Conservation (phyloP, 345 rosid genomes). For the Brassica napus region Da-Ae NC_063442.1:16381501-16382000, state of each 20-base stretch:
- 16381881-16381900: constrained; percentile 81
- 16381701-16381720: constrained; percentile 78
- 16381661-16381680: constrained; percentile 68
- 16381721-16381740: constrained; percentile 93
- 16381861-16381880: constrained; percentile 55
- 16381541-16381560: neutral
- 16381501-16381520: neutral
- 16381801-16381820: neutral
- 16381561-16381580: neutral
- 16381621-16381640: neutral
- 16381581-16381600: neutral
- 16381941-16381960: constrained; percentile 50
- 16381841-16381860: neutral
- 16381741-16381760: constrained; percentile 79
- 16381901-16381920: constrained; percentile 91
- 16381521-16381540: neutral
- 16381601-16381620: neutral
- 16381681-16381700: constrained; percentile 81
- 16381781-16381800: constrained; percentile 21
- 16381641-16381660: neutral
- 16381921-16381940: constrained; percentile 95
- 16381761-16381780: constrained; percentile 79
- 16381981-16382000: neutral
- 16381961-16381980: neutral
- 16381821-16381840: neutral